Percentiles rank a stretch among this genome's conserved stretches.
These are phyloP conservation scores for Aspergillus incahuasiensis DNA, from an alignment of 495 filamentous ascomycete genomes.

Conservation along the genomic window DNA sequence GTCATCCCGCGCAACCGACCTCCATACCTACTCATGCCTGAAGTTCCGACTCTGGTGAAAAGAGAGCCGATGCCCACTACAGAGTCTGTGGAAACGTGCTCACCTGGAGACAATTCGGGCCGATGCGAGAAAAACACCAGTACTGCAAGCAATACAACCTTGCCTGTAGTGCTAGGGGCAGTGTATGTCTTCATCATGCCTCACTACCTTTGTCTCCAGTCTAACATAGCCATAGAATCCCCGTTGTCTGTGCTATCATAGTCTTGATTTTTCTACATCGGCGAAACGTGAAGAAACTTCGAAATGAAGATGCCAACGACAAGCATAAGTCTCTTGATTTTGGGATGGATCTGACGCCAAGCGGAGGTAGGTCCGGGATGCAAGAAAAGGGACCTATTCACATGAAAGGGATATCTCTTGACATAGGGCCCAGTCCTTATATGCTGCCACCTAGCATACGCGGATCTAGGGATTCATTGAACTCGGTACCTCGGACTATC, in stretches of 20 bases:
- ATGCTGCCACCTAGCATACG: slow-evolving; percentile 79
- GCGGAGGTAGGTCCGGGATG: slow-evolving; percentile 32
- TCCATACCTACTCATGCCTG: slow-evolving; percentile 21
- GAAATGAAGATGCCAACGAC: slow-evolving; percentile 76
- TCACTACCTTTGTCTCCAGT: not conserved
- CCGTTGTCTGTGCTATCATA: slow-evolving; percentile 61
- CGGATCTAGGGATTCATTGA: slow-evolving; percentile 75
- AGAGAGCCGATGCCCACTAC: slow-evolving; percentile 22
- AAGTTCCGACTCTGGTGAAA: slow-evolving; percentile 25
- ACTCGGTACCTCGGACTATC: slow-evolving; percentile 73
- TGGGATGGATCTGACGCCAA: slow-evolving; percentile 56
- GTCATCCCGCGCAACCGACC: slow-evolving; percentile 26
- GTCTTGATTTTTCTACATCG: slow-evolving; percentile 75
- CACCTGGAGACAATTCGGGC: slow-evolving; percentile 10
- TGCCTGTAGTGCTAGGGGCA: slow-evolving; percentile 76
- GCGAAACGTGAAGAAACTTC: slow-evolving; percentile 65
- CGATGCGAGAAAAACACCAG: slow-evolving; percentile 44
- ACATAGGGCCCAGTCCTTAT: slow-evolving; percentile 66
- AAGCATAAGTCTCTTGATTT: slow-evolving; percentile 93
- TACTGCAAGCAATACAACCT: slow-evolving; percentile 51
- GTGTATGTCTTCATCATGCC: slow-evolving; percentile 57
- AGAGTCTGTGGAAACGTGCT: slow-evolving; percentile 10
- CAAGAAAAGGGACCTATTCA: slow-evolving; percentile 46
- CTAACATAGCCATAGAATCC: slow-evolving; percentile 59
- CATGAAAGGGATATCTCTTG: slow-evolving; percentile 73